A percentile compares a stretch with the other conserved stretches of the same genome.
These are phyloP conservation scores for Sarocladiaceae sp. DNA, from an alignment of 2,329 filamentous ascomycete genomes.

Conservation along the genomic window DNA sequence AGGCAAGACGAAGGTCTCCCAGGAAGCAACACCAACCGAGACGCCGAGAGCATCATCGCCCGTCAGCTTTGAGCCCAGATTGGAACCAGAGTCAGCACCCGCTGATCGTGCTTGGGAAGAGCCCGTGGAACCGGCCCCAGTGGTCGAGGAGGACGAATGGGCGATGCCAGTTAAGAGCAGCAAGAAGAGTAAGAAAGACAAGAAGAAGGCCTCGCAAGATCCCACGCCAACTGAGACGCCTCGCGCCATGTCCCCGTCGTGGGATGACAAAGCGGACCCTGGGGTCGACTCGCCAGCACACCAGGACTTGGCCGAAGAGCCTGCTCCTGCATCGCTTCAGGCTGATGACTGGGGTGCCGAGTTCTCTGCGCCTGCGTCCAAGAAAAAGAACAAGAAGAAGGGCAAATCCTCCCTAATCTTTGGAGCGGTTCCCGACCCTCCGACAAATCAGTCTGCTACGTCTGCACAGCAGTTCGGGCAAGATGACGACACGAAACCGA, in stretches of 20 bases:
- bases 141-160: neutral
- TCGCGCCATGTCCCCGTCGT: neutral
- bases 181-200: conserved; percentile 10
- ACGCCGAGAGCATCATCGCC: neutral
- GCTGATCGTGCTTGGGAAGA: neutral
- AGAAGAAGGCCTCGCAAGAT: conserved; percentile 8
- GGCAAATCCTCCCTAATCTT: conserved; percentile 9
- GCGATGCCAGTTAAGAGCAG: conserved; percentile 4
- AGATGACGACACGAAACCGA: conserved; percentile 1
- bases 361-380: conserved; percentile 15
- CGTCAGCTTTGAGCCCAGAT: neutral
- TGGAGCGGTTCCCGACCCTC: neutral
- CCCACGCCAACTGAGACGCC: neutral
- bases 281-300: no score
- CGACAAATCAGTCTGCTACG: no score
- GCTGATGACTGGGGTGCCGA: conserved; percentile 10
- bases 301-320: neutral
- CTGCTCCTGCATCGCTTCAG: neutral
- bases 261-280: neutral
- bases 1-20: conserved; percentile 20
- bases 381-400: conserved; percentile 25
- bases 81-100: neutral
- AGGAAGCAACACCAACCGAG: neutral
- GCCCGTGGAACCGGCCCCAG: neutral
- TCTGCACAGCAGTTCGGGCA: neutral